Evolutionary conservation across 768 basidiomycete genomes (phyloP), one percentile per base, ranked within the genome.

Genomic region (Lentinula boryana): DNA sequence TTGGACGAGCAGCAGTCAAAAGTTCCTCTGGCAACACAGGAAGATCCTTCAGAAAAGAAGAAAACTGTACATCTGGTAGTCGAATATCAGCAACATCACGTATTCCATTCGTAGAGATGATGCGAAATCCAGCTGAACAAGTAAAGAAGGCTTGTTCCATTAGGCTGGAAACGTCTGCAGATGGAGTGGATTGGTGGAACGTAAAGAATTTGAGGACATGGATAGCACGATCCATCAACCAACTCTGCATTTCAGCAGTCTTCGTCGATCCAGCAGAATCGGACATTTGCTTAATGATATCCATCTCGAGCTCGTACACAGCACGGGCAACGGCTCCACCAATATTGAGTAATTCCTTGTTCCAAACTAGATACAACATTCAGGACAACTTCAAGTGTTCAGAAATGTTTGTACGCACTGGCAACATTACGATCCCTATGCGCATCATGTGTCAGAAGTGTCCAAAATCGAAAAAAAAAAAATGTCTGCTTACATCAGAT

Each of bases 151-250:
- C 86, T 1, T 78, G 73, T 69, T 93, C 88, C 60, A 95, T 80
- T 15, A 84, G 71, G 9, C 72, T 74, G 0, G 92, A 87, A 33
- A 98, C 91, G 51, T 90, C 83, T 1, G 84, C 70, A 0, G 91
- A 93, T 1, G 96, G 96, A 0, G 96, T 96, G 0, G 96, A 96
- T 2, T 81, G 75, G 64, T 86, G 83, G 72, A 93, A 98, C 1
- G 91, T 89, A 77, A 97, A 98, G 75, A 97, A 97, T 62, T 84
- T 85, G 56, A 97, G 77, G 5, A 88, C 82, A 66, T 98, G 96
- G 16, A 93, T 72, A 13, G 85, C 87, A 15, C 88, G 82, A 27
- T 72, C 71, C 23, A 78, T 78, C 10, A 95, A 71, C 76, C 82
- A 80, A 16, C 71, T 67, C 55, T 78, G 76, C 21, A 83, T 63